Evolutionary conservation across 2,329 filamentous ascomycete species (phyloP), one percentile per base, ranked within the genome.

Genomic region (Fusarium armeniacum): DNA sequence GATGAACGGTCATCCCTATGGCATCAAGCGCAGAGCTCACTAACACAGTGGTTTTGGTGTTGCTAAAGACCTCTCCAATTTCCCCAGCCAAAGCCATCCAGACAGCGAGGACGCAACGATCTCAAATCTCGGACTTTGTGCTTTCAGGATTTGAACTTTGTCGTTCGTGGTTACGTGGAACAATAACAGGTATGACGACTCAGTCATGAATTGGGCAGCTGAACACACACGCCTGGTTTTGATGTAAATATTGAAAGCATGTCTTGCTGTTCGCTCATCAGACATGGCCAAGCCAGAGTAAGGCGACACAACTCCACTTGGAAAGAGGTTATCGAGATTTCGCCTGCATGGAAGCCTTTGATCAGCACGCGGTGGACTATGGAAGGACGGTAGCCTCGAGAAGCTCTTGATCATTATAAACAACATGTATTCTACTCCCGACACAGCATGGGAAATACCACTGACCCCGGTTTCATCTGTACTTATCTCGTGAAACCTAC

Each of bases 31-130:
- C 22, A 45, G 54, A 44, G 33, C 45, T 40, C 28, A 18, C 33
- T 38, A 62, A 36, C 43, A 61, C 63, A 52, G 18, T 57, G 65
- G 55, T 67, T 33, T 50, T 33, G 41, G 55, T 67, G 36, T 50
- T 33, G 41, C 24, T 54, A 15, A 45, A 58, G 47, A 30, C 63
- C 43, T 22, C 46, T 55, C 22, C 5, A 13, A 11, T 20, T 51
- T 36, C 18, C 18, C n/a, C 45, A 54, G 35, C n/a, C 58, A 40
- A 28, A 26, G 22, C 47, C 11, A 26, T 32, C 38, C 55, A 36
- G 26, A 28, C 28, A 28, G 58, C 18, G 12, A 60, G 47, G 44
- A 57, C 47, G 49, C 61, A 58, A 52, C 55, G 55, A 60, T 15
- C 33, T 13, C 43, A 56, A 28, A 18, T 33, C 50, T 70, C 62